phyloP scores from a whole-genome alignment of 2,329 filamentous ascomycete genomes.

The Curvularia hawaiiensis region DNA sequence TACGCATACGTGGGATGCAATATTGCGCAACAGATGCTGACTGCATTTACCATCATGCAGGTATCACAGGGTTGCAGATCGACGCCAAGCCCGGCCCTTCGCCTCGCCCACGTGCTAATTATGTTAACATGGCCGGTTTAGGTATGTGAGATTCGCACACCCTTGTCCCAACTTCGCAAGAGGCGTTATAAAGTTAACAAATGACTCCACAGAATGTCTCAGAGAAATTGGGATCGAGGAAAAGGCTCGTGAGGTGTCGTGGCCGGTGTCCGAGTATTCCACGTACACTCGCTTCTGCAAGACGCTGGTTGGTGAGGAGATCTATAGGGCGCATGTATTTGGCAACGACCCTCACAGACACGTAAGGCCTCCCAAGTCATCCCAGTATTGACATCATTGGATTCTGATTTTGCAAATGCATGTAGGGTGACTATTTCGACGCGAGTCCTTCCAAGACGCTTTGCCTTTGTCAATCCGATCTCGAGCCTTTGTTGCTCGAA shows the following conservation, averaged over 20 bases:
- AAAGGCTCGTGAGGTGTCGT: slow-evolving; percentile 4
- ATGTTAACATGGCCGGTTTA: slow-evolving; percentile 10
- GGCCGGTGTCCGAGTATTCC: slow-evolving; percentile 7
- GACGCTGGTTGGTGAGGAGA: slow-evolving; percentile 10
- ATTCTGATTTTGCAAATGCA: background rate
- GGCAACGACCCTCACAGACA: slow-evolving; percentile 10
- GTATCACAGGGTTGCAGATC: slow-evolving; percentile 7
- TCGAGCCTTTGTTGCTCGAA: slow-evolving; percentile 8
- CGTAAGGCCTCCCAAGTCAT: slow-evolving; percentile 1
- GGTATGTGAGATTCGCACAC: background rate
- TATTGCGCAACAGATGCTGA: background rate
- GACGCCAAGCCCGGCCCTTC: slow-evolving; percentile 2
- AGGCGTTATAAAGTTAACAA: background rate
- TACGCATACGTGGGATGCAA: background rate
- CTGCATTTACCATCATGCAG: background rate
- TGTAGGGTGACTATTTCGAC: slow-evolving; percentile 10
- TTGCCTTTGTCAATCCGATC: slow-evolving; percentile 9
- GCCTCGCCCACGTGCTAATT: slow-evolving; percentile 8
- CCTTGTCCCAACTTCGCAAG: background rate
- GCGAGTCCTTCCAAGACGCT: slow-evolving; percentile 10
- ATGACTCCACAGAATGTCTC: slow-evolving; percentile 2
- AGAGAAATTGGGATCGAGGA: slow-evolving; percentile 9
- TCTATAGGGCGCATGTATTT: slow-evolving; percentile 9
- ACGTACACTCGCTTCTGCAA: slow-evolving; percentile 7
- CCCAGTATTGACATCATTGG: background rate